These are phyloP conservation scores for Sporothrix brasiliensis DNA, from an alignment of 2,329 filamentous ascomycete genomes.

Conservation along the genomic window DNA sequence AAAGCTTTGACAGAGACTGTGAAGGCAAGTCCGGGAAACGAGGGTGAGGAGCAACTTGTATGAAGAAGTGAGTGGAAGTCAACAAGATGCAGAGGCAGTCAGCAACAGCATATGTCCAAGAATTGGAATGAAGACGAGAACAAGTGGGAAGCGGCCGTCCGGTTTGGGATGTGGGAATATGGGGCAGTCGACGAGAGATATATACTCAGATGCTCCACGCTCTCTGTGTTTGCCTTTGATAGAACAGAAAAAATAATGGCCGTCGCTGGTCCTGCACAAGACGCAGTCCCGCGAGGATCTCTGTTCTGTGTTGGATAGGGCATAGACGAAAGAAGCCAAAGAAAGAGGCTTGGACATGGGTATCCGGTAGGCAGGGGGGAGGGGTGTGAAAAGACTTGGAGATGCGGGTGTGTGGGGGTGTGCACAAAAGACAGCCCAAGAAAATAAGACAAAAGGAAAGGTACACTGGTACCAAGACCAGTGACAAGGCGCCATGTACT, in stretches of 20 bases:
- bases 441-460: not conserved
- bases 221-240: constrained; percentile 19
- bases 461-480: constrained; percentile 31
- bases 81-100: constrained; percentile 11
- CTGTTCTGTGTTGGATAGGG: constrained; percentile 32
- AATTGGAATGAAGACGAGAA: constrained; percentile 24
- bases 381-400: constrained; percentile 8
- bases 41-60: constrained; percentile 26
- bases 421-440: not conserved
- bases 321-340: constrained; percentile 26
- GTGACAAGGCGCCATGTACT: constrained; percentile 31
- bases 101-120: not conserved
- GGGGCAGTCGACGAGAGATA: constrained; percentile 34
- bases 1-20: not conserved
- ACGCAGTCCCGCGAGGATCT: constrained; percentile 29
- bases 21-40: constrained; percentile 10
- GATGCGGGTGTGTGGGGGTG: constrained; percentile 21
- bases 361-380: constrained; percentile 23
- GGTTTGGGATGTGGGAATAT: constrained; percentile 18
- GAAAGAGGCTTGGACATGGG: constrained; percentile 34
- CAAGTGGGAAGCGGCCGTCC: not conserved
- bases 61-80: constrained; percentile 19
- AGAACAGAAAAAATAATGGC: constrained; percentile 19
- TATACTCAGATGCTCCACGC: constrained; percentile 31
- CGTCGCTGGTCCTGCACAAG: constrained; percentile 22